phyloP scores from a whole-genome alignment of 1,284 basidiomycete species.

The Xanthoconium separans region DNA sequence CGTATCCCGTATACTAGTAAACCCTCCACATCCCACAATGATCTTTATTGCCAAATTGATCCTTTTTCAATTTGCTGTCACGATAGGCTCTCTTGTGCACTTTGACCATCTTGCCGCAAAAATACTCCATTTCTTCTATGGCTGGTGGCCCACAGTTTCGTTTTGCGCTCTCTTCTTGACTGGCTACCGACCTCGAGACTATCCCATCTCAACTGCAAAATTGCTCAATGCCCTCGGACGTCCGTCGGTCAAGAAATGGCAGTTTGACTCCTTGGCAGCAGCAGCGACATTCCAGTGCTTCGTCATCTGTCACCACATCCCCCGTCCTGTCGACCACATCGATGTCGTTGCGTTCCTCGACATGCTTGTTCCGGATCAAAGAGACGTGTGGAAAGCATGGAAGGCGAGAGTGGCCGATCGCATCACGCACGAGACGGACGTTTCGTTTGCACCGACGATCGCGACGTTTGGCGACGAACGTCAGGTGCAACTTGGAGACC shows the following conservation, averaged over 20 bases:
- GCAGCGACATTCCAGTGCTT: conserved; percentile 11
- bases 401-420: background rate
- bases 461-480: background rate
- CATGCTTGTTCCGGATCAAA: conserved; percentile 1
- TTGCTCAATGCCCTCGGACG: conserved; percentile 9
- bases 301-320: conserved; percentile 3
- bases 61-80: too few relatives aligned
- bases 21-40: too few relatives aligned
- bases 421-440: background rate
- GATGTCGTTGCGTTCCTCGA: background rate
- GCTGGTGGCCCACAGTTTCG: background rate
- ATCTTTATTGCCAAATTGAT: too few relatives aligned
- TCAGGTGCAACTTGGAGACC: background rate
- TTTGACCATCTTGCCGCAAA: too few relatives aligned
- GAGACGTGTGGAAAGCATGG: background rate
- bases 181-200: background rate
- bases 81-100: too few relatives aligned
- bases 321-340: conserved; percentile 3
- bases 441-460: background rate
- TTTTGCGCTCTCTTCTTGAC: background rate
- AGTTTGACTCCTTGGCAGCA: background rate
- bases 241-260: conserved; percentile 8
- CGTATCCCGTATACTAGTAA: too few relatives aligned
- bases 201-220: conserved; percentile 3
- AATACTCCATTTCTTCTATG: background rate